A percentile compares a stretch with the other conserved stretches of the same genome.
Conservation (phyloP, 2,329 filamentous ascomycete genomes). For the Exserohilum rostratum region DNA sequence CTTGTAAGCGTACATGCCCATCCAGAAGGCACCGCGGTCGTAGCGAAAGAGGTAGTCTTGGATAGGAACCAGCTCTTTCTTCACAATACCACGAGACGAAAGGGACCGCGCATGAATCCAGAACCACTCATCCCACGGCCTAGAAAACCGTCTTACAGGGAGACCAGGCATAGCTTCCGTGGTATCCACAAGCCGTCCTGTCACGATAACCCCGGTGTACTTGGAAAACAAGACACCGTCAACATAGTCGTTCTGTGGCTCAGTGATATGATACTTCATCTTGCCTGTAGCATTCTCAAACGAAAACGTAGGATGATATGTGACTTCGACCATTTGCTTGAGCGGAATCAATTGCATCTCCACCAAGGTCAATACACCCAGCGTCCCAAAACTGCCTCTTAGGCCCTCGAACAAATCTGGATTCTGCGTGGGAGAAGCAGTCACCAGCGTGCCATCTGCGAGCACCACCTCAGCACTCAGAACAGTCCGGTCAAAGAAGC, state of each 20-base stretch:
- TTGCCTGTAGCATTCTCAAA: constrained; percentile 57
- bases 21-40: constrained; percentile 70
- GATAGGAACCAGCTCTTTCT: constrained; percentile 54
- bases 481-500: constrained; percentile 69
- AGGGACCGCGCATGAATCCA: constrained; percentile 64
- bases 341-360: constrained; percentile 62
- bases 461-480: constrained; percentile 68
- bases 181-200: constrained; percentile 61
- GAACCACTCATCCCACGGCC: constrained; percentile 72
- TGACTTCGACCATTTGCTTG: constrained; percentile 64
- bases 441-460: constrained; percentile 61
- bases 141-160: constrained; percentile 57
- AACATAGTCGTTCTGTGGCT: constrained; percentile 64
- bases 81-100: constrained; percentile 10
- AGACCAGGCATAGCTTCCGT: constrained; percentile 27
- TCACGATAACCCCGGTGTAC: constrained; percentile 63
- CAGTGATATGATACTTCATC: constrained; percentile 54
- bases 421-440: constrained; percentile 54
- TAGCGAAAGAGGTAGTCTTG: constrained; percentile 66
- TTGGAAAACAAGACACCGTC: constrained; percentile 69
- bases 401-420: constrained; percentile 65
- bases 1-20: constrained; percentile 63
- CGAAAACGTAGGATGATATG: constrained; percentile 62
- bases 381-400: constrained; percentile 64
- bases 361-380: constrained; percentile 66